A percentile compares a stretch with the other conserved stretches of the same genome.
These are phyloP conservation scores for Parachaetomium inaequale DNA, from an alignment of 495 filamentous ascomycete genomes.

Conservation along the genomic window DNA sequence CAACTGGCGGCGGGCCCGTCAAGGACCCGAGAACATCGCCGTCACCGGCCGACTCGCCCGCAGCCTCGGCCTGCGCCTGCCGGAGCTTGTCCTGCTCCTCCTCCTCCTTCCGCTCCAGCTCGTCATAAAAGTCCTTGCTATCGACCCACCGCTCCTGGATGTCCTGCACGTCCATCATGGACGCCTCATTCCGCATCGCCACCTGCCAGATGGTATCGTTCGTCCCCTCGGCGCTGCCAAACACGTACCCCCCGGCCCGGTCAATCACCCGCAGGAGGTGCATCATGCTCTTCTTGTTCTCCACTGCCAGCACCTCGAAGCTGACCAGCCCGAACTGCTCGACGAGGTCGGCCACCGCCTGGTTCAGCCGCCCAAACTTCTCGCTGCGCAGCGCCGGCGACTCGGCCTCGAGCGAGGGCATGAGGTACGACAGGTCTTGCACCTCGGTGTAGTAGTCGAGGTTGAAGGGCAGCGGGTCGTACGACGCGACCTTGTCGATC, in stretches of 20 bases:
- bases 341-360: conserved; percentile 79
- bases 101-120: conserved; percentile 65
- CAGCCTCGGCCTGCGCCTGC: conserved; percentile 28
- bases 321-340: conserved; percentile 83
- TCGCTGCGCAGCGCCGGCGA: conserved; percentile 51
- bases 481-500: conserved; percentile 81
- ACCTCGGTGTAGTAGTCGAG: conserved; percentile 97
- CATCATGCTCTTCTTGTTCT: conserved; percentile 96
- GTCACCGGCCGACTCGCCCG: conserved; percentile 31
- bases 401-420: conserved; percentile 68
- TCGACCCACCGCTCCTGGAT: conserved; percentile 96
- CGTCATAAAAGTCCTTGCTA: conserved; percentile 82
- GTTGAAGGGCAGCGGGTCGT: conserved; percentile 82
- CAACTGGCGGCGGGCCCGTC: conserved; percentile 7
- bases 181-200: conserved; percentile 81
- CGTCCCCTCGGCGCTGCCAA: conserved; percentile 83
- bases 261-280: conserved; percentile 81
- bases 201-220: conserved; percentile 95
- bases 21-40: conserved; percentile 1
- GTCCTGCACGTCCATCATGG: conserved; percentile 75
- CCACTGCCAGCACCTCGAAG: conserved; percentile 91
- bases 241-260: conserved; percentile 86
- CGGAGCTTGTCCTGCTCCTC: conserved; percentile 53
- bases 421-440: conserved; percentile 82
- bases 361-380: conserved; percentile 80